These are phyloP conservation scores for Phaffomyces thermotolerans DNA, from an alignment of 805 yeast genomes.

Conservation along the genomic window DNA sequence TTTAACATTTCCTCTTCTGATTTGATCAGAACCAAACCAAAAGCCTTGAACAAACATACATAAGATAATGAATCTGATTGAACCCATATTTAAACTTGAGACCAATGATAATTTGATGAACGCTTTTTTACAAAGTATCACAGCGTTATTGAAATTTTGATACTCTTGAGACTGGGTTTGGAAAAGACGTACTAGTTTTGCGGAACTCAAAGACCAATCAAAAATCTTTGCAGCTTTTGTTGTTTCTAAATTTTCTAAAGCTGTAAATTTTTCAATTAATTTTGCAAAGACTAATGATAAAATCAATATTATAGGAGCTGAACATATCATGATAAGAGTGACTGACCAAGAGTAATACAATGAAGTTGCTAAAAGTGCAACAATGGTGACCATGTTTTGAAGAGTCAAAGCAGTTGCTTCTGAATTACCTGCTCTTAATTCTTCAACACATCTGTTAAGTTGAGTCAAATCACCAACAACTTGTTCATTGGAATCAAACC, in stretches of 20 bases:
- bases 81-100: conserved; percentile 48
- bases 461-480: conserved; percentile 60
- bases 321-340: conserved; percentile 68
- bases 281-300: conserved; percentile 45
- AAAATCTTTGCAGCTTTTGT: conserved; percentile 51
- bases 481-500: conserved; percentile 56
- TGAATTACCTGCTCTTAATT: conserved; percentile 57
- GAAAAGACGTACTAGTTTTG: conserved; percentile 53
- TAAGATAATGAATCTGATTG: conserved; percentile 49
- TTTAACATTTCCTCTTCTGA: conserved; percentile 39
- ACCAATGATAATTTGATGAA: conserved; percentile 40
- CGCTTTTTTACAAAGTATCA: conserved; percentile 27
- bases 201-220: conserved; percentile 63
- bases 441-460: conserved; percentile 67
- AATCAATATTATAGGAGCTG: conserved; percentile 58
- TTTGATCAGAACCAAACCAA: conserved; percentile 79
- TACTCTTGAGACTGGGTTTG: conserved; percentile 50
- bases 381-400: conserved; percentile 45
- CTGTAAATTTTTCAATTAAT: conserved; percentile 41
- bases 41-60: conserved; percentile 86
- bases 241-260: conserved; percentile 49
- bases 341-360: conserved; percentile 80
- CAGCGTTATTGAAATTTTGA: conserved; percentile 30
- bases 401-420: conserved; percentile 55
- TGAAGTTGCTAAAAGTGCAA: conserved; percentile 54